A percentile compares a stretch with the other conserved stretches of the same genome.
These are phyloP conservation scores for Hymenoscyphus fructigenus DNA, from an alignment of 2,329 filamentous ascomycete genomes.

Conservation along the genomic window DNA sequence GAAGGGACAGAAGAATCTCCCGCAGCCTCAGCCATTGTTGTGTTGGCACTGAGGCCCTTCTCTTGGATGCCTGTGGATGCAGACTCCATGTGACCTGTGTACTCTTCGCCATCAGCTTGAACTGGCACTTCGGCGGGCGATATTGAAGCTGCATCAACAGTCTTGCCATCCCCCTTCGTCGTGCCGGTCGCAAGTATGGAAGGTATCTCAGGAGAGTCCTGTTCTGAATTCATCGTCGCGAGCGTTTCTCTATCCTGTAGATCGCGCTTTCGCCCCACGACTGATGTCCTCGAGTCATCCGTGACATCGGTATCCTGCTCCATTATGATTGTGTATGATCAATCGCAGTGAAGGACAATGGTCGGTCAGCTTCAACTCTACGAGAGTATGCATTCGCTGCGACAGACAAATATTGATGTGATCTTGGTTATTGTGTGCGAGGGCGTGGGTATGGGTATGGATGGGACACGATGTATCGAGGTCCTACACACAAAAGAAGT, in stretches of 20 bases:
- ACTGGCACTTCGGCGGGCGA: background rate
- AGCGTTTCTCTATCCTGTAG: conserved; percentile 13
- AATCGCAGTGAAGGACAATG: background rate
- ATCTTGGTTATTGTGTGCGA: background rate
- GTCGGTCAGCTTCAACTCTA: background rate
- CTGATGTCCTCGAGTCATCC: conserved; percentile 46
- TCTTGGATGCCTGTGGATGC: background rate
- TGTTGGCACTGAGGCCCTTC: background rate
- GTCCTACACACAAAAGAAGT: conserved; percentile 5
- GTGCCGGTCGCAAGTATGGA: background rate
- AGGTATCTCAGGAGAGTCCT: background rate
- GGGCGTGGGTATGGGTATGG: background rate
- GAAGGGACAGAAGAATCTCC: background rate
- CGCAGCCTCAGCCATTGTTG: background rate
- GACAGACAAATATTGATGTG: background rate
- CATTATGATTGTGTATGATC: background rate
- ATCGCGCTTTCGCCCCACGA: conserved; percentile 41
- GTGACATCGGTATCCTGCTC: background rate
- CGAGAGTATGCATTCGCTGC: too few relatives aligned
- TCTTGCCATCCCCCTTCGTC: background rate
- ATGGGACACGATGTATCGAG: background rate
- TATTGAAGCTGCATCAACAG: background rate
- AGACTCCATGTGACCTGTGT: background rate
- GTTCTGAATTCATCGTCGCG: conserved; percentile 5
- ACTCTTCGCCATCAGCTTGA: background rate